These are phyloP conservation scores for Clonostachys sp. DNA, from an alignment of 2,329 filamentous ascomycete genomes.

Conservation along the genomic window DNA sequence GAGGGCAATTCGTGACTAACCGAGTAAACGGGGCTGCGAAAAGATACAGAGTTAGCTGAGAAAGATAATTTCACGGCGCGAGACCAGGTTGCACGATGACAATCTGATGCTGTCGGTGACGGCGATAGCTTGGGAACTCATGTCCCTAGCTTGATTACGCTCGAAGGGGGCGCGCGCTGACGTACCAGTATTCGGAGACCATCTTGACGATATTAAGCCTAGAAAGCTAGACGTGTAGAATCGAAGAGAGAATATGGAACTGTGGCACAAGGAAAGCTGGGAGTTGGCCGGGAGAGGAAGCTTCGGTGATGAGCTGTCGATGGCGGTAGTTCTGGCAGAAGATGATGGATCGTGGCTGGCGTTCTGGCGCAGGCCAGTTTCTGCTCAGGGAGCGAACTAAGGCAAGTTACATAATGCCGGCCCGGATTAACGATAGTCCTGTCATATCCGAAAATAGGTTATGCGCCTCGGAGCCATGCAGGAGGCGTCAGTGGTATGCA, in stretches of 20 bases:
- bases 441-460: no score
- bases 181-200: constrained; percentile 80
- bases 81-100: not conserved
- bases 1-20: constrained; percentile 60
- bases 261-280: not conserved
- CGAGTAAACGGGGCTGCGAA: constrained; percentile 88
- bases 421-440: constrained; percentile 5
- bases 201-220: constrained; percentile 49
- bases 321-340: constrained; percentile 10
- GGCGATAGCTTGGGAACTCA: constrained; percentile 18
- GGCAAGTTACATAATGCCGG: constrained; percentile 19
- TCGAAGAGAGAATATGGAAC: no score
- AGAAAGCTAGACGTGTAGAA: no score
- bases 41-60: constrained; percentile 34
- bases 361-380: constrained; percentile 32
- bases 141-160: constrained; percentile 20
- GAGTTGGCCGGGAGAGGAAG: constrained; percentile 10
- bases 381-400: constrained; percentile 25
- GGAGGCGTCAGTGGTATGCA: no score
- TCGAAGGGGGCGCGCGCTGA: constrained; percentile 26
- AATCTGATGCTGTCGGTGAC: constrained; percentile 8
- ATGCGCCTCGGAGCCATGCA: no score
- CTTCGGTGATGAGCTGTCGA: constrained; percentile 16
- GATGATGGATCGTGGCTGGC: constrained; percentile 31
- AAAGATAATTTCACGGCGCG: not conserved